Percentiles rank a stretch among this genome's conserved stretches.
Conservation (phyloP, 495 filamentous ascomycete species). For the Penicillium tannophilum region DNA sequence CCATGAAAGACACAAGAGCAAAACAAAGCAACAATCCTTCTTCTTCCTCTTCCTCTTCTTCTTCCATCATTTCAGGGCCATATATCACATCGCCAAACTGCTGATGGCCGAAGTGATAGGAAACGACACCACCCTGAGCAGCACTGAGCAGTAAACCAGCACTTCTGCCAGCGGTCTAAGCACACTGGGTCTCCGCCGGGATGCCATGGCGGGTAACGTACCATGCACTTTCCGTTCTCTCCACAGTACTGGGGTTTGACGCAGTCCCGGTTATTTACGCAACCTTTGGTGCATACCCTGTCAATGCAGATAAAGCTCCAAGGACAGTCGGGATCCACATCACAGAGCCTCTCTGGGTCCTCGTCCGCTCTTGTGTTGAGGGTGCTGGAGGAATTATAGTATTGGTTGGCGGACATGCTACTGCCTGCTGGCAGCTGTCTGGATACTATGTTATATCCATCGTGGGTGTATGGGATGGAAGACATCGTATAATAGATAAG, state of each 20-base stretch:
- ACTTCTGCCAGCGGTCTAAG: neutral
- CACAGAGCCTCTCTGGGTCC: neutral
- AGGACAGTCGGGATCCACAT: neutral
- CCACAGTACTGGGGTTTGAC: constrained; percentile 1
- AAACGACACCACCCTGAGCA: constrained; percentile 2
- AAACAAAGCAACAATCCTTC: no score
- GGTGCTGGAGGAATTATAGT: no score
- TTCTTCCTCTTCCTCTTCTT: no score
- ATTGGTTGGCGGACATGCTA: no score
- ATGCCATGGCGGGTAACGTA: neutral
- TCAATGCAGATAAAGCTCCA: constrained; percentile 1
- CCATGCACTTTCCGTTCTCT: constrained; percentile 2
- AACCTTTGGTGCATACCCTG: neutral
- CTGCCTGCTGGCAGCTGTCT: no score
- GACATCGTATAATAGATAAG: no score
- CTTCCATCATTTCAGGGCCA: neutral
- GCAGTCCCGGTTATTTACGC: neutral
- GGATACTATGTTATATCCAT: no score
- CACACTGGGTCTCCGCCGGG: neutral
- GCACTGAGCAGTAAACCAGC: neutral
- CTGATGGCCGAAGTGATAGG: neutral
- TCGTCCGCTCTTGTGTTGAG: no score
- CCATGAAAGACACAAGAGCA: no score
- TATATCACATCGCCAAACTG: neutral
- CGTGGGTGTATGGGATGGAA: no score